phyloP scores from a whole-genome alignment of 176 grass and related monocot genomes.

The Triticum monococcum region DNA sequence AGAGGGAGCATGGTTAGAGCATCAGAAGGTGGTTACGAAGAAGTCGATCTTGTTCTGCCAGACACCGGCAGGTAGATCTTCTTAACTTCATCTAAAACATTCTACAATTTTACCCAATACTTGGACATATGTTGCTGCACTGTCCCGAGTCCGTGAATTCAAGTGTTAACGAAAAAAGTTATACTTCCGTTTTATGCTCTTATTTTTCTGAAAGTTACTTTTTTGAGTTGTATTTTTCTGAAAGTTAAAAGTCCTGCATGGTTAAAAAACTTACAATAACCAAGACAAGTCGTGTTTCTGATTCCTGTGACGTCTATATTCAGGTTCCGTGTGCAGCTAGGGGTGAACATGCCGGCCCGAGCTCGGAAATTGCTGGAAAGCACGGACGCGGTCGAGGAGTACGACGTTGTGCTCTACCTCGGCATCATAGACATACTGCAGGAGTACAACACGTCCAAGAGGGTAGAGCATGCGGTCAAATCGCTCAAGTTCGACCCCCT shows the following conservation, averaged over 20 bases:
- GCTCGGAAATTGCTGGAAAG: constrained; percentile 59
- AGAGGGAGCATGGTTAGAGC: constrained; percentile 97
- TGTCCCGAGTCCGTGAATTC: background rate
- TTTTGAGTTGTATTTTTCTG: too few species aligned
- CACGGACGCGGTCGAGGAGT: constrained; percentile 44
- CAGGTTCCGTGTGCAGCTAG: constrained; percentile 92
- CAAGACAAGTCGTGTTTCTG: background rate
- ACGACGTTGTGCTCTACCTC: constrained; percentile 90
- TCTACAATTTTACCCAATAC: constrained; percentile 6
- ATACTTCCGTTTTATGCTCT: accelerated
- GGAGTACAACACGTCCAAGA: constrained; percentile 85
- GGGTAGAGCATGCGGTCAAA: constrained; percentile 76
- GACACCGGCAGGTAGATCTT: constrained; percentile 69
- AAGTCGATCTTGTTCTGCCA: constrained; percentile 93
- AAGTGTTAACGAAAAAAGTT: background rate
- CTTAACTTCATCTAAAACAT: constrained; percentile 4
- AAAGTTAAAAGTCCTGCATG: background rate
- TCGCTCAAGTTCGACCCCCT: constrained; percentile 86
- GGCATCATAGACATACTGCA: constrained; percentile 97
- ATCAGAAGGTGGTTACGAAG: constrained; percentile 87
- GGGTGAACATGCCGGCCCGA: constrained; percentile 95
- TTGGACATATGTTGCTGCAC: background rate
- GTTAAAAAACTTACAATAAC: background rate
- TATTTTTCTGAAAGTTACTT: background rate
- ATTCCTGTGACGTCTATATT: constrained; percentile 25